phyloP scores from a whole-genome alignment of 345 rosid genomes.

The Carallia brachiata region DNA sequence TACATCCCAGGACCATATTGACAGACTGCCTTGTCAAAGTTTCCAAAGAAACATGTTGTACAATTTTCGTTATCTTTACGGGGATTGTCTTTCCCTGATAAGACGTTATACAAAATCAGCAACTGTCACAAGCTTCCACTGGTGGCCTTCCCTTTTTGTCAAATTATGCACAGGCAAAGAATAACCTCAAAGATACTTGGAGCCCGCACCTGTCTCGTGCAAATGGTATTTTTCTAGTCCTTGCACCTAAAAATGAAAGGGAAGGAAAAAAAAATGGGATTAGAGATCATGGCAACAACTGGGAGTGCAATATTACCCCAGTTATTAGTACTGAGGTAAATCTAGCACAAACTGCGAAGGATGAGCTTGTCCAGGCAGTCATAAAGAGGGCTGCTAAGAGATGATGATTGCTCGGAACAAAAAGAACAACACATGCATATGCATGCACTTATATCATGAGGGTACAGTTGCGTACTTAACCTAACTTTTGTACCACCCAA shows the following conservation, averaged over 20 bases:
- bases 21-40: not conserved
- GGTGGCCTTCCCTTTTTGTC: too few species aligned
- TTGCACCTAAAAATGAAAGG: constrained; percentile 54
- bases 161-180: constrained; percentile 53
- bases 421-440: not conserved
- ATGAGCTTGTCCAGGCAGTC: not conserved
- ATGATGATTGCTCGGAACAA: not conserved
- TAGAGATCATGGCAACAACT: too few species aligned
- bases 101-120: too few species aligned
- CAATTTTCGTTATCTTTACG: too few species aligned
- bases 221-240: constrained; percentile 82
- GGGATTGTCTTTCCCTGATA: too few species aligned
- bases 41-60: too few species aligned
- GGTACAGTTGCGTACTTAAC: too few species aligned
- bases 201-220: constrained; percentile 88
- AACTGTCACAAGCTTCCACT: too few species aligned
- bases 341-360: not conserved
- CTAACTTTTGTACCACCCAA: too few species aligned
- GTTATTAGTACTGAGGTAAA: not conserved
- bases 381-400: too few species aligned
- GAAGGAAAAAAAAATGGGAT: not conserved
- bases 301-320: not conserved
- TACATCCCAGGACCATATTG: not conserved
- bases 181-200: constrained; percentile 79
- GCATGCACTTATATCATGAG: too few species aligned